These are phyloP conservation scores for Chaetomium strumarium DNA, from an alignment of 2,329 filamentous ascomycete genomes.

Conservation along the genomic window DNA sequence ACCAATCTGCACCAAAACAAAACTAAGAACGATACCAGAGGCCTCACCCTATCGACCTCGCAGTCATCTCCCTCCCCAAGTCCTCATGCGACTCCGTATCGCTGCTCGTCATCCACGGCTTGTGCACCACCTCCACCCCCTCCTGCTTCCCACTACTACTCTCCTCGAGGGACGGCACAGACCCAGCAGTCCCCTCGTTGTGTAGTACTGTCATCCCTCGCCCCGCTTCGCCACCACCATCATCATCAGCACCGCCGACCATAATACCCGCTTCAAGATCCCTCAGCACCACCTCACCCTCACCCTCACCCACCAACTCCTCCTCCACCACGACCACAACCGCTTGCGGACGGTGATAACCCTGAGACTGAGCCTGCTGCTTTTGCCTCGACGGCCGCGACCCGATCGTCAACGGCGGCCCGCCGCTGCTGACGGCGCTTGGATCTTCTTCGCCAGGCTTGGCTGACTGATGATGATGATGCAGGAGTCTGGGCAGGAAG, in stretches of 20 bases:
- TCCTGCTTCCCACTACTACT: not conserved
- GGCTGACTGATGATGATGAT: slow-evolving; percentile 2
- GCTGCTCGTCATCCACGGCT: not conserved
- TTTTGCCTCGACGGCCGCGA: slow-evolving; percentile 12
- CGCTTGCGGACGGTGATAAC: not conserved
- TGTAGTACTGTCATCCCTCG: not conserved
- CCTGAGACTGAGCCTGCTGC: no score
- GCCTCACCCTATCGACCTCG: slow-evolving; percentile 5
- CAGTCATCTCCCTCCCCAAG: slow-evolving; percentile 1
- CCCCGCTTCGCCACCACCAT: not conserved
- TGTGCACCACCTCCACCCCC: not conserved
- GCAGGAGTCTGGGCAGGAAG: slow-evolving; percentile 12
- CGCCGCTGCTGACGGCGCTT: not conserved
- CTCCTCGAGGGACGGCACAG: not conserved
- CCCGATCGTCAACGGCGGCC: slow-evolving; percentile 18
- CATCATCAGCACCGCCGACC: not conserved
- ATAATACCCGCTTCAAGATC: not conserved
- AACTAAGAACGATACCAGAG: not conserved
- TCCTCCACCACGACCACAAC: not conserved
- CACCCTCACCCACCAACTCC: slow-evolving; percentile 3
- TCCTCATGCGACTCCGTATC: slow-evolving; percentile 6
- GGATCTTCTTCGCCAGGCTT: not conserved
- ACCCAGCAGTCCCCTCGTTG: not conserved
- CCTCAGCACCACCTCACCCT: not conserved
- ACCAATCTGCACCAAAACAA: not conserved